Evolutionary conservation across 345 rosid species (phyloP), one percentile per base, ranked within the genome.

Genomic region (Acer saccharum): DNA sequence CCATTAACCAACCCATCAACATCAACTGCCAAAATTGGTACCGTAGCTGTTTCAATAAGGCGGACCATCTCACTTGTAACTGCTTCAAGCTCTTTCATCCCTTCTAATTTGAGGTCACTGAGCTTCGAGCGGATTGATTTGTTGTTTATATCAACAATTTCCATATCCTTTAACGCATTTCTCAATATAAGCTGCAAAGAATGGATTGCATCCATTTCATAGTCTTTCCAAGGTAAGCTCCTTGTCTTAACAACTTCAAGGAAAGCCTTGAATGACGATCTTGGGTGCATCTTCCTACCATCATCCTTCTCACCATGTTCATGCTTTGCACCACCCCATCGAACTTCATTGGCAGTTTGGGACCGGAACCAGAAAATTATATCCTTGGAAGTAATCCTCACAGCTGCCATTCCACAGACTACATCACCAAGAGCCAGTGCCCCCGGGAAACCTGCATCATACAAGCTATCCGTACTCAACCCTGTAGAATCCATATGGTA

Each of bases 361-460:
- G 94, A 90, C 44, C 99, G 92, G 84, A 95, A 95, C 99, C 99
- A 95, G 82, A 95, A 95, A 17, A 95, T 89, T 80, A 89, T 79
- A 83, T 95, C 96, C 81, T 81, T 89, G 21, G 88, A 68, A 57
- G 90, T 85, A 82, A 95, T 90, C 82, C 92, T 92, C 85, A 93
- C 99, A 55, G 98, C 98, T 27, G 97, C 99, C 99, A 95, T 95
- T 66, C 99, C 98, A 77, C 99, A 95, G n/a, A 92, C 94, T 20
- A 83, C 78, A 77, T 92, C 91, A 39, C 87, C 97, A 39, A 93
- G 88, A 81, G 89, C 70, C 60, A 88, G 80, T 60, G 98, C 95
- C 74, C 90, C 91, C 0, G 91, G 92, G 79, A 86, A 95, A 21
- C 99, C 98, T 2, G 99, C 99, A 77, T 95, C 99, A 77, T 84